Conservation (phyloP, 164 flowering plant species). For the Vitis riparia region DNA sequence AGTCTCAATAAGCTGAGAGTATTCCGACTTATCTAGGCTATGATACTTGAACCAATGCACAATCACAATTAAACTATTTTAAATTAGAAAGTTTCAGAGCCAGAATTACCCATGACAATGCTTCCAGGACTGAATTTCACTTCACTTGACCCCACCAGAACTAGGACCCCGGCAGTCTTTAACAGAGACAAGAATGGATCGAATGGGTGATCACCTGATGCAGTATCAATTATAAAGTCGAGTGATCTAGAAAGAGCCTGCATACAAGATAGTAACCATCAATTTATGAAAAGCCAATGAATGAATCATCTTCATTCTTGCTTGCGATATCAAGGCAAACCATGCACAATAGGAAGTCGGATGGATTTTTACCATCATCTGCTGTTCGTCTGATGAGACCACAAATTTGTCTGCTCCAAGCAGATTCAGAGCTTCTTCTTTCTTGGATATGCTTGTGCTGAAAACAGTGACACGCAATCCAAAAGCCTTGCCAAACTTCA, state of each 20-base stretch:
- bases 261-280: slow-evolving; percentile 9
- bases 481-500: slow-evolving; percentile 79
- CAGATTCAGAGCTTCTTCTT: slow-evolving; percentile 63
- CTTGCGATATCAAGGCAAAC: not conserved
- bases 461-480: slow-evolving; percentile 70
- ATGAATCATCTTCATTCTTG: not conserved
- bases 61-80: too few species aligned
- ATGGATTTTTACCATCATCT: slow-evolving; percentile 57
- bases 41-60: too few species aligned
- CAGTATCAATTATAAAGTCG: slow-evolving; percentile 76
- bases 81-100: not conserved
- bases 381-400: slow-evolving; percentile 61
- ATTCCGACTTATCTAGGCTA: too few species aligned
- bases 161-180: slow-evolving; percentile 66
- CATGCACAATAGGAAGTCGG: not conserved
- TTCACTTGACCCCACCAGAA: slow-evolving; percentile 78
- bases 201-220: slow-evolving; percentile 85
- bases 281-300: not conserved
- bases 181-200: slow-evolving; percentile 74
- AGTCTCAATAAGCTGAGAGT: not conserved
- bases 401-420: slow-evolving; percentile 76
- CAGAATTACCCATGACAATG: slow-evolving; percentile 50
- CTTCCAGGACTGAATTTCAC: slow-evolving; percentile 69
- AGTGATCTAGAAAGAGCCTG: slow-evolving; percentile 55
- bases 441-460: slow-evolving; percentile 73